These are phyloP conservation scores for Dactylella cylindrospora DNA, from an alignment of 2,329 filamentous ascomycete genomes.

Conservation along the genomic window DNA sequence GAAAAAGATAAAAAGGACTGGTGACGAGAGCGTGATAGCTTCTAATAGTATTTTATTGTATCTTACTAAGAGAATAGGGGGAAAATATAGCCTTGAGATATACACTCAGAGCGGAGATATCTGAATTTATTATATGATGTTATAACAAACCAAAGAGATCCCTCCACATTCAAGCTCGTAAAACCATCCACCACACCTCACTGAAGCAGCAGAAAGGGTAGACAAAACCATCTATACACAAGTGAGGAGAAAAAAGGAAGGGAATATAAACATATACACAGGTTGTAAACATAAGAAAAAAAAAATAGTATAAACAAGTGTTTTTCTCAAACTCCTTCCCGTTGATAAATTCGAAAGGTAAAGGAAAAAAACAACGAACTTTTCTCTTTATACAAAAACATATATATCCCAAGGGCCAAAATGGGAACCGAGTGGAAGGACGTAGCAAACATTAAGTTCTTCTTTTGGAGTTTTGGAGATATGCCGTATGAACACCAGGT, in stretches of 20 bases:
- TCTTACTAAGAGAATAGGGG: too few species aligned
- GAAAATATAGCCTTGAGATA: too few species aligned
- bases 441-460: neutral
- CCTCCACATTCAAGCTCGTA: too few species aligned
- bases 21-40: too few species aligned
- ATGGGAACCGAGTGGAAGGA: conserved; percentile 2
- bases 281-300: conserved; percentile 43
- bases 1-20: too few species aligned
- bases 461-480: conserved; percentile 27
- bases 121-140: conserved; percentile 43
- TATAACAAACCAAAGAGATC: conserved; percentile 37
- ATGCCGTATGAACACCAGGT: conserved; percentile 46
- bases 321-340: conserved; percentile 45
- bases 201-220: conserved; percentile 42
- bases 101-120: conserved; percentile 42
- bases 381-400: conserved; percentile 45
- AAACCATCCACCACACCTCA: conserved; percentile 21
- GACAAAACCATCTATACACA: conserved; percentile 38
- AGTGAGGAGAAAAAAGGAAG: conserved; percentile 12
- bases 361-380: conserved; percentile 46
- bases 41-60: too few species aligned
- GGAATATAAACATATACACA: conserved; percentile 30
- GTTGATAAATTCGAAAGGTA: conserved; percentile 24
- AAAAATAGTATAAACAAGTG: conserved; percentile 31
- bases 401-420: conserved; percentile 14